Conservation (phyloP, 1,284 basidiomycete species). For the Apiotrichum sp. region DNA sequence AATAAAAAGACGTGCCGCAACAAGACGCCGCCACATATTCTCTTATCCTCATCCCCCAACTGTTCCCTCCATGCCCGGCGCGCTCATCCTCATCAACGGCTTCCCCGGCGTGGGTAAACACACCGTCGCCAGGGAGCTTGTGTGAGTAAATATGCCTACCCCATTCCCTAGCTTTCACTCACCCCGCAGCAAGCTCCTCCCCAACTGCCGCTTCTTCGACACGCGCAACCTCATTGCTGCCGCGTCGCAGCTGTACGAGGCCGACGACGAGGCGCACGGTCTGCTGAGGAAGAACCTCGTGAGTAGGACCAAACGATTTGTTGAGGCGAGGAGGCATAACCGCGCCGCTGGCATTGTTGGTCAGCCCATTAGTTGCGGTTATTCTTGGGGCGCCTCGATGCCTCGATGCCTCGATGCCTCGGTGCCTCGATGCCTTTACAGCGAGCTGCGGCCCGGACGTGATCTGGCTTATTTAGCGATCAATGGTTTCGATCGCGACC, state of each 20-base stretch:
- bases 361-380: too few species aligned
- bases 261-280: slow-evolving; percentile 7
- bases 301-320: not conserved
- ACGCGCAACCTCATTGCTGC: slow-evolving; percentile 16
- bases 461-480: too few species aligned
- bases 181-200: slow-evolving; percentile 23
- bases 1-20: too few species aligned
- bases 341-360: too few species aligned
- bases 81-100: slow-evolving; percentile 32
- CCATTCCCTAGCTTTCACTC: not conserved
- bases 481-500: too few species aligned
- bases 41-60: too few species aligned
- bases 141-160: slow-evolving; percentile 18
- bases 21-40: too few species aligned
- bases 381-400: too few species aligned
- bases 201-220: slow-evolving; percentile 30
- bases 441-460: too few species aligned
- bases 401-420: too few species aligned
- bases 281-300: slow-evolving; percentile 16
- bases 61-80: slow-evolving; percentile 9
- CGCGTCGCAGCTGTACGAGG: slow-evolving; percentile 13
- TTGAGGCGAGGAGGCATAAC: too few species aligned
- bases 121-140: slow-evolving; percentile 25
- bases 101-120: slow-evolving; percentile 36
- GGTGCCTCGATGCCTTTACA: too few species aligned